Evolutionary conservation across 257 asterid species (phyloP), one percentile per base, ranked within the genome.

Genomic region (Capsicum chinense): DNA sequence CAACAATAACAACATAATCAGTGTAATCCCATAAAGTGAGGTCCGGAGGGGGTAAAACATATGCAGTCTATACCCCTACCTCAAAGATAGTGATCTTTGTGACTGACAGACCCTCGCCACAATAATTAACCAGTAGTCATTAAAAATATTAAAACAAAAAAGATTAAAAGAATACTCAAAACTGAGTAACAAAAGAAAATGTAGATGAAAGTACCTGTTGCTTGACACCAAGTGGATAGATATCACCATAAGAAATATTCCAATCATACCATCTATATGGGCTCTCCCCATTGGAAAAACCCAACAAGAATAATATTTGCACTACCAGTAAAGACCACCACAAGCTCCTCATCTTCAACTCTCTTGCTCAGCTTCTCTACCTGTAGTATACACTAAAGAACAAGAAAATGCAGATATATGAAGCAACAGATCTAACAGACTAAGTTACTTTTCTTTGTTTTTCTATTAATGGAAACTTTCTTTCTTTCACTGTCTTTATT

Each of bases 141-240:
- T 56, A 6, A 26, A 26, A 26, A 26, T 26, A 26, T 1, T 26
- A 56, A 5, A 56, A 56, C 62, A 56, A 7, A 35, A 16, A 16
- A 17, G 3, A 16, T 3, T 47, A 44, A 48, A 8, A 73, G 13
- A 39, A 74, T 13, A 26, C 35, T 6, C 68, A 16, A 16, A 33
- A 80, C n/a, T 16, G n/a, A 39, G 19, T 60, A 14, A 12, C 15
- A 37, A 70, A 3, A 0, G 19, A 6, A 56, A 82, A 54, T 56
- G 16, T 16, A 64, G 67, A 62, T 26, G 6, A 26, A 39, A 19
- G 21, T 56, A 88, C 93, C 91, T 87, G 93, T 71, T 90, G 93
- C 64, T 87, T 90, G 15, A 88, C 91, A 47, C 91, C 90, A 64
- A 90, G 90, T 26, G 93, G 93, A 62, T 90, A 90, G 37, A 90